These are phyloP conservation scores for Colletotrichum ledebouriae DNA, from an alignment of 2,329 filamentous ascomycete species.

Conservation along the genomic window DNA sequence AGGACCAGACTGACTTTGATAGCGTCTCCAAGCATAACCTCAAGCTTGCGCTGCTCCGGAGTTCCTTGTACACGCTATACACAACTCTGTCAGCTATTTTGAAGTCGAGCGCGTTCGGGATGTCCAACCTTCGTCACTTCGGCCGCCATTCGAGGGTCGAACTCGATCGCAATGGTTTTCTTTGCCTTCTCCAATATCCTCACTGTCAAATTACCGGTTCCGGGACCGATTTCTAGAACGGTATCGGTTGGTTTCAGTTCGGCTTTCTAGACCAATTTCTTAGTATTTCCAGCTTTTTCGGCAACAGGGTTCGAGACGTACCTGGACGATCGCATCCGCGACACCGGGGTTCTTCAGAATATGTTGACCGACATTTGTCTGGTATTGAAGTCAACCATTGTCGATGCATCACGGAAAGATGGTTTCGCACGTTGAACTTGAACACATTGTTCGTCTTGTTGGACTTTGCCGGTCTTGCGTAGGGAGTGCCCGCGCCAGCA, in stretches of 20 bases:
- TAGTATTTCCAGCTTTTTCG: slow-evolving; percentile 33
- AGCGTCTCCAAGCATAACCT: slow-evolving; percentile 91
- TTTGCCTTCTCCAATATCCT: slow-evolving; percentile 90
- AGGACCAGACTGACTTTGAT: slow-evolving; percentile 39
- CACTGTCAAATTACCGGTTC: slow-evolving; percentile 90
- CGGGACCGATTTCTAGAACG: slow-evolving; percentile 93
- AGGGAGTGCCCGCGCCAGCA: slow-evolving; percentile 49
- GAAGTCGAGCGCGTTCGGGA: neutral
- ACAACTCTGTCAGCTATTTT: slow-evolving; percentile 76
- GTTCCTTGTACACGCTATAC: slow-evolving; percentile 87
- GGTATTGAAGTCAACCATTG: neutral
- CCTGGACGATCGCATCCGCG: slow-evolving; percentile 73
- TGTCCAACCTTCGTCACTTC: slow-evolving; percentile 82
- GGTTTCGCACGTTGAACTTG: slow-evolving; percentile 88
- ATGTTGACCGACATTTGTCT: slow-evolving; percentile 64
- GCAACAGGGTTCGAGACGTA: slow-evolving; percentile 37
- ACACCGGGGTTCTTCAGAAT: slow-evolving; percentile 94
- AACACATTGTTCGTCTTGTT: slow-evolving; percentile 81
- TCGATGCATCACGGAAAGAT: slow-evolving; percentile 55
- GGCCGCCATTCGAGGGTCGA: slow-evolving; percentile 96
- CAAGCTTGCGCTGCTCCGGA: slow-evolving; percentile 84
- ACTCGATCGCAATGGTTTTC: slow-evolving; percentile 85
- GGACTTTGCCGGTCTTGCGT: slow-evolving; percentile 39
- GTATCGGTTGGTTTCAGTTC: slow-evolving; percentile 90
- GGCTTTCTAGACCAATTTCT: slow-evolving; percentile 75